Conservation (phyloP, 2,329 filamentous ascomycete species). For the Fusarium mundagurra region DNA sequence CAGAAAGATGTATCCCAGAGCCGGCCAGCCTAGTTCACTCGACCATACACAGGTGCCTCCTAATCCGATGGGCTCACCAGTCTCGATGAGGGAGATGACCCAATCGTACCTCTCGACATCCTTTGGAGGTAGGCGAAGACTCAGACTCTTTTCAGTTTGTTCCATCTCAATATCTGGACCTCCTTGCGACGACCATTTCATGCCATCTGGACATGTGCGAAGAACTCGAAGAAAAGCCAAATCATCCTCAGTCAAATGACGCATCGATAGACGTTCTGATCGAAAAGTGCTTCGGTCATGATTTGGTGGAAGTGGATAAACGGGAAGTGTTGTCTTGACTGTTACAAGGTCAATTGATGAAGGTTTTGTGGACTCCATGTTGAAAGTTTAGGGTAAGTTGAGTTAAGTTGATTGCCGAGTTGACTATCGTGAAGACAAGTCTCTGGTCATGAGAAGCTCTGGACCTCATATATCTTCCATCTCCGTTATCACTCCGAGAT, state of each 20-base stretch:
- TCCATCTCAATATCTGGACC: constrained; percentile 54
- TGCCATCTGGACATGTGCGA: constrained; percentile 68
- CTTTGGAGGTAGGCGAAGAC: constrained; percentile 56
- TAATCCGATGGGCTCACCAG: constrained; percentile 62
- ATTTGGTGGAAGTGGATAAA: constrained; percentile 53
- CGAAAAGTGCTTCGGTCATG: constrained; percentile 51
- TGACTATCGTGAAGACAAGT: background rate
- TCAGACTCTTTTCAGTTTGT: constrained; percentile 55
- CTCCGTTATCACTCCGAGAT: background rate
- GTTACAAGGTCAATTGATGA: constrained; percentile 47
- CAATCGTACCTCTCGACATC: constrained; percentile 66
- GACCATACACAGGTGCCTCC: constrained; percentile 54
- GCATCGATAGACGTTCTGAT: constrained; percentile 65
- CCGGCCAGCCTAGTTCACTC: constrained; percentile 62
- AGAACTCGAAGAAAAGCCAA: constrained; percentile 60
- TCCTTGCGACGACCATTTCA: constrained; percentile 64
- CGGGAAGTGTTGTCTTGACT: constrained; percentile 61
- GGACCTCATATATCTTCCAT: background rate
- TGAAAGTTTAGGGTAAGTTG: constrained; percentile 1
- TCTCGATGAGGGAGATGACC: constrained; percentile 58
- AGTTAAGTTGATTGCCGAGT: background rate
- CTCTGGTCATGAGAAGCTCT: background rate
- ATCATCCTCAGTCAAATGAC: constrained; percentile 61
- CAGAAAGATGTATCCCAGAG: constrained; percentile 67
- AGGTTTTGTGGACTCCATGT: constrained; percentile 32